Evolutionary conservation across 257 asterid genomes (phyloP), one percentile per base, ranked within the genome.

Genomic region (Nicotiana noctiflora): DNA sequence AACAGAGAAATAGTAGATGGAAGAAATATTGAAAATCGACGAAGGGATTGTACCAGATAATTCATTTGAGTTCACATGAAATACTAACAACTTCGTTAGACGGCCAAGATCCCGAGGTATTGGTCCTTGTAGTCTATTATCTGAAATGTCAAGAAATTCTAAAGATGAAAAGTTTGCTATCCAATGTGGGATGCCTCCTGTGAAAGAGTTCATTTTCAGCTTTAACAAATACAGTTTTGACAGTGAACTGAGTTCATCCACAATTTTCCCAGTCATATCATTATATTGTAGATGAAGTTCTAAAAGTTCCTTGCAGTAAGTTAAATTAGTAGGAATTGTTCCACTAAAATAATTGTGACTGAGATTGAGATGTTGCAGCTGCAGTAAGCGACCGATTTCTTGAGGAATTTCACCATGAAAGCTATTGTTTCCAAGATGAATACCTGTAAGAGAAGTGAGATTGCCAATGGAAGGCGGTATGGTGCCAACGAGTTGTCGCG

Each of bases 391-490:
- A 17, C 88, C 86, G 3, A 85, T 68, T 55, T 65, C 79, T 31
- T 72, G 83, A 15, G 85, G 88, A 27, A 85, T 85, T 25, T 60
- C 60, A 18, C 86, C 81, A 8, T 21, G 44, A 40, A 83, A 80
- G 8, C 67, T 76, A 34, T 83, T 85, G 84, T 77, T 76, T 74
- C 52, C 32, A 18, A 85, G 80, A 40, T 52, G 8, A 23, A 81
- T 4, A 3, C n/a, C 61, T 2, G 49, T 79, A 8, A 83, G 77
- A 13, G 15, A 83, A 10, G 82, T 81, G 23, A 86, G 81, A 63
- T 83, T 84, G 0, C 81, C 86, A 8, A 85, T 66, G 59, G 74
- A 63, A 23, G 81, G 81, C 6, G 80, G 76, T 8, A 84, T 0
- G 27, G 82, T 74, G 9, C 84, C 89, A 12, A 44, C 76, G 15